Evolutionary conservation across 2,329 filamentous ascomycete genomes (phyloP), one percentile per base, ranked within the genome.

Genomic region (Aureobasidium pullulans): DNA sequence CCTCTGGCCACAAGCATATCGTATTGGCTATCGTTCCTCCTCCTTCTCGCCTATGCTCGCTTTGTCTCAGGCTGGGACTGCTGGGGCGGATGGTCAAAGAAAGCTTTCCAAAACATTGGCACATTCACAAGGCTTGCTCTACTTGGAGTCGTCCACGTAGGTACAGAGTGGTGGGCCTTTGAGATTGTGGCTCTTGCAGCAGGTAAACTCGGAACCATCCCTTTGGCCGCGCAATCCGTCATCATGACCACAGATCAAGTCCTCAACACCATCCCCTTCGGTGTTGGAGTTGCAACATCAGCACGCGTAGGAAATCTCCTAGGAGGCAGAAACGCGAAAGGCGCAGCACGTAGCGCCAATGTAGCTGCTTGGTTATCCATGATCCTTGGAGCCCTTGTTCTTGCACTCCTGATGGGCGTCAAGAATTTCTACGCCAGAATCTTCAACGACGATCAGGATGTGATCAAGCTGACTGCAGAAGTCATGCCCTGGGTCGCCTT

Each of bases 151-250:
- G 75, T 95, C 3, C 90, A 95, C 64, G 88, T 96, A 5, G 91
- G 89, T 3, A 94, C 90, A 0, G 91, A 96, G 73, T 96, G 90
- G 90, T 95, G 90, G 90, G 91, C 90, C 0, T 96, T 96, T 66
- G 90, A 95, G 73, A 93, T 95, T 64, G 89, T 95, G 1, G 89
- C 90, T 1, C 81, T 95, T 0, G 89, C 88, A 1, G 90, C 90
- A 5, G 90, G 90, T 1, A 82, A 86, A 37, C 81, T 96, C 0
- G 91, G 91, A 3, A 92, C 88, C 0, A 75, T 91, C 36, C 81
- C 89, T 0, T 79, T 96, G 0, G 90, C 90, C 1, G 88, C 90
- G 0, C 90, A 96, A 72, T 88, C 84, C 49, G 89, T 95, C 23
- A 91, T 96, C 70, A 95, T 95, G 90, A 95, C 90, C 0, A 84